Evolutionary conservation across 805 yeast genomes (phyloP), one percentile per base, ranked within the genome.

Genomic region (Hanseniaspora guilliermondii): DNA sequence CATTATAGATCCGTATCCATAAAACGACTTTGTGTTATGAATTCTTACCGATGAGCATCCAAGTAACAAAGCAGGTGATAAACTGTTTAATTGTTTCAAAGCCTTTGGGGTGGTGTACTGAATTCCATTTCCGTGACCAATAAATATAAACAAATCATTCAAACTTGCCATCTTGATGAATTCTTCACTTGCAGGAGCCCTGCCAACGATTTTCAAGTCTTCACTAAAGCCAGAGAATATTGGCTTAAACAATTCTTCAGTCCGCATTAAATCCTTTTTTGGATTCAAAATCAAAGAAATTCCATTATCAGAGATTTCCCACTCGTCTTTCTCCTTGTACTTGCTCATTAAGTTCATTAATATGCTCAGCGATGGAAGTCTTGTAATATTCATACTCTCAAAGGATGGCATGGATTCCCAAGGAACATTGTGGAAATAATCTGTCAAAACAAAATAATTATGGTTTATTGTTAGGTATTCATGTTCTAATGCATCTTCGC

Each of bases 61-160:
- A 46, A 93, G 68, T 22, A 93, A 70, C 44, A 88, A 71, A 27
- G 77, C 69, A 0, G 88, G 85, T 0, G 88, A 80, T 9, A 80
- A 64, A 0, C 52, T 56, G 2, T 70, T 68, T 77, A 76, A 42
- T 88, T 67, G 0, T 76, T 67, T 4, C 79, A 73, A 0, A 82
- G 71, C 32, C 80, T 73, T 52, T 14, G 49, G 39, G 11, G 38
- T 19, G 3, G 87, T 70, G 62, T 80, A 87, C 58, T 85, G 88
- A 58, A 87, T 91, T n/a, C 97, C 96, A 4, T 96, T 93, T 0
- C 97, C 97, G 68, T 93, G 99, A 0, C 99, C 99, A 54, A 89
- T 73, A 64, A 86, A 93, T 0, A 91, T 70, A 60, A 83, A 84
- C 8, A 85, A 59, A 38, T 77, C 73, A 1, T 76, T 67, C 1